Evolutionary conservation across 2,329 filamentous ascomycete genomes (phyloP), one percentile per base, ranked within the genome.

Genomic region (Boeremia exigua): DNA sequence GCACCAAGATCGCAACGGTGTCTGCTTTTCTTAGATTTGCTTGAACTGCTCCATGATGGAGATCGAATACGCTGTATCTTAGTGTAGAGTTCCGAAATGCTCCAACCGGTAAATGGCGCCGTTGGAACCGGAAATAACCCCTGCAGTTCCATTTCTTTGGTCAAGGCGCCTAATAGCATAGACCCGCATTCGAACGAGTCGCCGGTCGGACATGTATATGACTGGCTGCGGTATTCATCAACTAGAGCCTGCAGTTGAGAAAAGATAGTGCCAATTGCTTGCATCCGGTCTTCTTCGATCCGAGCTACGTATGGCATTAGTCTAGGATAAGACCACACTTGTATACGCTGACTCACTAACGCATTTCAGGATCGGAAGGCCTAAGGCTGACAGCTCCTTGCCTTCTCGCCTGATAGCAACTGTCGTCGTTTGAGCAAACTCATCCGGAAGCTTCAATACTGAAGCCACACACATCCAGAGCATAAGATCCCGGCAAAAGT

Each of bases 381-480:
- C 28, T 11, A 44, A 33, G 10, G 40, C 14, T 1, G 15, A 6
- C 19, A 34, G 5, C 7, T 23, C 30, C 6, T 34, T 15, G 2
- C 10, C 27, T 11, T 14, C 19, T 12, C 5, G 4, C 3, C n/a
- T 27, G 6, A 34, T 34, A 2, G 19, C 42, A 6, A 34, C 30
- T 15, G 11, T 3, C 9, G 30, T 45, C 19, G 42, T 19, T 14
- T 27, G 6, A 3, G 17, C 17, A 28, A 68, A 69, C 15, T 55
- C n/a, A 0, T 54, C 25, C 5, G 36, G 7, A 25, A 63, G 23
- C 0, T 54, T 34, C 7, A 68, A 64, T 0, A 67, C 59, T 48
- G 54, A 63, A 8, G 64, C 37, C 1, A 68, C 51, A n/a, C 60
- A 69, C 1, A 70, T 58, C 65, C 66, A 71, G 3, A 67, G 43